Evolutionary conservation across 2,329 filamentous ascomycete species (phyloP).

Genomic region (Fusarium lyarnte): DNA sequence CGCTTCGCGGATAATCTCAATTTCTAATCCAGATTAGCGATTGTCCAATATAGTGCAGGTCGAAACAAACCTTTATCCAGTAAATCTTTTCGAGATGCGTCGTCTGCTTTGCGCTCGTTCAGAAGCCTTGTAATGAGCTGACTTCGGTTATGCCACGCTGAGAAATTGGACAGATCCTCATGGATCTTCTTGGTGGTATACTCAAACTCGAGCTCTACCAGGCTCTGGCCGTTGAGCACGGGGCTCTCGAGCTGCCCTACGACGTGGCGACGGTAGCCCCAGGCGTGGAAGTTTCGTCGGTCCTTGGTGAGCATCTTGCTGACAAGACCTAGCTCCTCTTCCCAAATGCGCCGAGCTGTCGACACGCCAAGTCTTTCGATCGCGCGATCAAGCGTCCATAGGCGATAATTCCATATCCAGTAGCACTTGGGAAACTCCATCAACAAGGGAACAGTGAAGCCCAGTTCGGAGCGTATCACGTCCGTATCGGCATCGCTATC

Average conservation of each 20-base stretch:
- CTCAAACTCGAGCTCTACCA: slow-evolving; percentile 83
- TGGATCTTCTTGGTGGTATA: slow-evolving; percentile 93
- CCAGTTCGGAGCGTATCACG: slow-evolving; percentile 76
- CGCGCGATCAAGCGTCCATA: slow-evolving; percentile 82
- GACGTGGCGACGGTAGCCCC: slow-evolving; percentile 87
- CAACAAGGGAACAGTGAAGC: slow-evolving; percentile 85
- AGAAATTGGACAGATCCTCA: slow-evolving; percentile 92
- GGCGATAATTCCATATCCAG: slow-evolving; percentile 98
- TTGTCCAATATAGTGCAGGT: background rate
- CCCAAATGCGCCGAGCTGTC: slow-evolving; percentile 76
- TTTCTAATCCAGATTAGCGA: slow-evolving; percentile 61
- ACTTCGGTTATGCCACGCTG: slow-evolving; percentile 92
- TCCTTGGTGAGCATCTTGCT: slow-evolving; percentile 90
- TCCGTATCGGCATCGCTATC: slow-evolving; percentile 50
- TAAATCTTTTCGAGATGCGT: slow-evolving; percentile 71
- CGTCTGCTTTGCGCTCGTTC: slow-evolving; percentile 72
- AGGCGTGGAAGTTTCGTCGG: slow-evolving; percentile 94
- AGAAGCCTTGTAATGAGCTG: slow-evolving; percentile 83
- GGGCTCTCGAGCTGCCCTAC: slow-evolving; percentile 77
- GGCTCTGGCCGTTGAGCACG: slow-evolving; percentile 62
- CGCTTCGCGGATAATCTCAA: slow-evolving; percentile 78
- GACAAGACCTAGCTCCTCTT: slow-evolving; percentile 82
- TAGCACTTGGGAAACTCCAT: slow-evolving; percentile 95
- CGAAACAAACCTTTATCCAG: slow-evolving; percentile 70
- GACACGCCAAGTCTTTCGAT: slow-evolving; percentile 68